Conservation (phyloP, 2,329 filamentous ascomycete genomes). For the Leptosphaerulina australis region DNA sequence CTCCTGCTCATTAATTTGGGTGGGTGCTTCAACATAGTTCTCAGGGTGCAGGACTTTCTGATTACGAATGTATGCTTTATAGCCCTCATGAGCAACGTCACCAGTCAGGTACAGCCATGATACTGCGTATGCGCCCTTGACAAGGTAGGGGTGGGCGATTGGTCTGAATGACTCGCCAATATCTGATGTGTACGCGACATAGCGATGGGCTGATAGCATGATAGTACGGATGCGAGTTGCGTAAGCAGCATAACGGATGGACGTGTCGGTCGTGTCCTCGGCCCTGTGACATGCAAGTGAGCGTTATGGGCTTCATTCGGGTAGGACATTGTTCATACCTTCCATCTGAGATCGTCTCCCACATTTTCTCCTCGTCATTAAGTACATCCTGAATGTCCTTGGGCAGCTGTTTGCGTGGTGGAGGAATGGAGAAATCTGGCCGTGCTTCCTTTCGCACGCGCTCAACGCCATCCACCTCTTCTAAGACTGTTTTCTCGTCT, state of each 20-base stretch:
- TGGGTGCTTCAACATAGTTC: conserved; percentile 39
- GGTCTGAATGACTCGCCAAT: conserved; percentile 97
- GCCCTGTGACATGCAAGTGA: conserved; percentile 55
- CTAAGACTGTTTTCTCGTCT: conserved; percentile 35
- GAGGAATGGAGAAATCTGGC: conserved; percentile 56
- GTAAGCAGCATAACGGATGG: conserved; percentile 91
- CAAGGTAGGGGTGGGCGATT: conserved; percentile 81
- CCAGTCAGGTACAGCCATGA: conserved; percentile 93
- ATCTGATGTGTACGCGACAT: conserved; percentile 95
- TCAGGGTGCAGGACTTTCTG: conserved; percentile 74
- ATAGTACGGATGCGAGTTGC: conserved; percentile 84
- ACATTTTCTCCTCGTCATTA: conserved; percentile 68
- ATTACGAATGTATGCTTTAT: conserved; percentile 91
- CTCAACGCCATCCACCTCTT: conserved; percentile 47
- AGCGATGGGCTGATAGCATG: conserved; percentile 87
- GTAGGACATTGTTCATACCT: conserved; percentile 63
- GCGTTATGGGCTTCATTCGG: neutral
- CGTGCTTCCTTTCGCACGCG: conserved; percentile 52
- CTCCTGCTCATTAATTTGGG: conserved; percentile 18
- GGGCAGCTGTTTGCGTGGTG: conserved; percentile 60
- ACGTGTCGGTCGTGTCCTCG: conserved; percentile 81
- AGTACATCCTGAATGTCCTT: conserved; percentile 61
- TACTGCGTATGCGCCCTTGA: conserved; percentile 83
- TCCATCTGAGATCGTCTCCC: conserved; percentile 78
- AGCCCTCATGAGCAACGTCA: conserved; percentile 91